Evolutionary conservation across 2,329 filamentous ascomycete genomes (phyloP).

Genomic region (Alternaria sp.): DNA sequence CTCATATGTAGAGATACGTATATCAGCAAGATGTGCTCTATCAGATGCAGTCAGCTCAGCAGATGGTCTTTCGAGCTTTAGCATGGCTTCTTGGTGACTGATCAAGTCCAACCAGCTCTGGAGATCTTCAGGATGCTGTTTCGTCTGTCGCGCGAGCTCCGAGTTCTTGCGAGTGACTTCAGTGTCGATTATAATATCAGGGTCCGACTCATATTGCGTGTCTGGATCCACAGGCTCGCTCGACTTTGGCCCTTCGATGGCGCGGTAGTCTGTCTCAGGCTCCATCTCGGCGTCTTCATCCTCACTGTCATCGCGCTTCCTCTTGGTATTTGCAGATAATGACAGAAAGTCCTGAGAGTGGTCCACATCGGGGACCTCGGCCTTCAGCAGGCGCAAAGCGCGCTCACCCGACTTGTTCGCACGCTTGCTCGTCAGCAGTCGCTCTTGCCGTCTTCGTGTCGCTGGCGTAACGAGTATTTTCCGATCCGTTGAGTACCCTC

Average conservation of each 20-base stretch:
- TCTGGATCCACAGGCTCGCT: conserved; percentile 45
- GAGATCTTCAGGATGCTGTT: conserved; percentile 70
- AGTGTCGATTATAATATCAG: conserved; percentile 24
- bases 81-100: conserved; percentile 73
- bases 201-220: conserved; percentile 40
- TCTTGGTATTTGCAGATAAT: conserved; percentile 27
- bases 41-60: conserved; percentile 65
- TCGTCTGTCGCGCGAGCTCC: conserved; percentile 68
- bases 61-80: conserved; percentile 57
- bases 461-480: conserved; percentile 46
- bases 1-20: conserved; percentile 81
- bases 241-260: conserved; percentile 37
- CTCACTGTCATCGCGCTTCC: conserved; percentile 26
- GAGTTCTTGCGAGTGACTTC: conserved; percentile 61
- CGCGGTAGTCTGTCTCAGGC: conserved; percentile 45
- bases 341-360: conserved; percentile 40
- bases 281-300: conserved; percentile 15
- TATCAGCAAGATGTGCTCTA: conserved; percentile 72
- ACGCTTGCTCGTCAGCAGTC: conserved; percentile 50
- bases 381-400: conserved; percentile 35
- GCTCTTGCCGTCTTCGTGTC: conserved; percentile 54
- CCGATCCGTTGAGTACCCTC: conserved; percentile 63
- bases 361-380: not conserved
- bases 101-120: conserved; percentile 81
- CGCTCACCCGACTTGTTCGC: conserved; percentile 30